phyloP scores from a whole-genome alignment of 2,329 filamentous ascomycete species.

The Taxawa tesnikishii region DNA sequence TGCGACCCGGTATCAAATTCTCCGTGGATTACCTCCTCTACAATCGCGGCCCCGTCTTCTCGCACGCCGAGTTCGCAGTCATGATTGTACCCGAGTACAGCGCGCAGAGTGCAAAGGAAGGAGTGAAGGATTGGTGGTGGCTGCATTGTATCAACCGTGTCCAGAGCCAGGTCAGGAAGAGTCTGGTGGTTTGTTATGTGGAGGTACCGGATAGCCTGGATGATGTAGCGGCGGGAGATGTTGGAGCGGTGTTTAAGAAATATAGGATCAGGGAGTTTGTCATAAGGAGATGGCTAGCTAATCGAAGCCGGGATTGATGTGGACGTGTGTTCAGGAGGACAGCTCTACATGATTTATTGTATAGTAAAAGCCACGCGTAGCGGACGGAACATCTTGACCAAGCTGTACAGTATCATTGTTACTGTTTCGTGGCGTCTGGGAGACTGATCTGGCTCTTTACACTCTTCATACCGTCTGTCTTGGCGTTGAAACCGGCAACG shows the following conservation, averaged over 20 bases:
- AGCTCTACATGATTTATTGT: too few species aligned
- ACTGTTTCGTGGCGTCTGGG: too few species aligned
- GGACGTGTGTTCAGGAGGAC: not conserved
- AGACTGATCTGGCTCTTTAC: too few species aligned
- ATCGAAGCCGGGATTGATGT: slow-evolving; percentile 55
- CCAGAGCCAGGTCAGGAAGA: slow-evolving; percentile 82
- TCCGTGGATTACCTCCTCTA: slow-evolving; percentile 93
- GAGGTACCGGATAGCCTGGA: slow-evolving; percentile 64
- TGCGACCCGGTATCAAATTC: slow-evolving; percentile 87
- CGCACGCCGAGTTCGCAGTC: slow-evolving; percentile 87
- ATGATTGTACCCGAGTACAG: slow-evolving; percentile 71
- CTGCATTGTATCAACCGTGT: slow-evolving; percentile 84
- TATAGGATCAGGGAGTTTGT: slow-evolving; percentile 74
- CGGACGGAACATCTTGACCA: too few species aligned
- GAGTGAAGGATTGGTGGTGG: slow-evolving; percentile 59
- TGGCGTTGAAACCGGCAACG: too few species aligned
- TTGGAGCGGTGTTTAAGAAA: slow-evolving; percentile 50
- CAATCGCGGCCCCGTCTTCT: slow-evolving; percentile 81
- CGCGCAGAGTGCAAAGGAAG: slow-evolving; percentile 34
- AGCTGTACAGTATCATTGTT: too few species aligned
- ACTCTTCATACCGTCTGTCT: too few species aligned
- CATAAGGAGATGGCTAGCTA: slow-evolving; percentile 72
- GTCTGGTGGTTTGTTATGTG: slow-evolving; percentile 77
- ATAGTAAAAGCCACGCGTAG: too few species aligned
- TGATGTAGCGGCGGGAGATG: slow-evolving; percentile 34